phyloP scores from a whole-genome alignment of 805 yeast species.

The Candida dendrica region DNA sequence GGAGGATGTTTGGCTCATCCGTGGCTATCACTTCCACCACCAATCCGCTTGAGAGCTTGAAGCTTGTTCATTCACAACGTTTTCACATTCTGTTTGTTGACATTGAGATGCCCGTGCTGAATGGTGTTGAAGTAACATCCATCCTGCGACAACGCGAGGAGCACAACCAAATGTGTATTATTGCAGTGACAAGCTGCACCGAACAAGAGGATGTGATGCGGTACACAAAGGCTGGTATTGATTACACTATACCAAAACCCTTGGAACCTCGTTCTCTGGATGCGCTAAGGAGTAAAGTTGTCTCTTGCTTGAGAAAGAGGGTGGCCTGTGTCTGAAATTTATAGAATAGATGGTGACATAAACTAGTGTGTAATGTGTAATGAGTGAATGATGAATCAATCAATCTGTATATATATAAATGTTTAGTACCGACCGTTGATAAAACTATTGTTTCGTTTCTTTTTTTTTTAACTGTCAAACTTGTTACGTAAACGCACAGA shows the following conservation, averaged over 20 bases:
- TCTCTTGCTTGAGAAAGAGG: not conserved
- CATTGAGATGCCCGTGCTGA: slow-evolving; percentile 37
- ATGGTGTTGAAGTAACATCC: slow-evolving; percentile 32
- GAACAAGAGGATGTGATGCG: slow-evolving; percentile 22
- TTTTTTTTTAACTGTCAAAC: no score
- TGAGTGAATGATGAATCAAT: no score
- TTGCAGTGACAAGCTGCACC: slow-evolving; percentile 34
- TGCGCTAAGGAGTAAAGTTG: not conserved
- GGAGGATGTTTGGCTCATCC: not conserved
- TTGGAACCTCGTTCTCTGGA: slow-evolving; percentile 7
- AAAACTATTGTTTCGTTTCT: no score
- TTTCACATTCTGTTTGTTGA: slow-evolving; percentile 33
- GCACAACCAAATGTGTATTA: slow-evolving; percentile 22
- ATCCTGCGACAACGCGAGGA: slow-evolving; percentile 7
- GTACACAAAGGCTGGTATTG: slow-evolving; percentile 30
- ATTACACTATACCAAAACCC: slow-evolving; percentile 35
- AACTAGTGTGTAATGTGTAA: no score
- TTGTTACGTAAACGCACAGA: no score
- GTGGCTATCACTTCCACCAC: not conserved
- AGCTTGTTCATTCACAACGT: slow-evolving; percentile 1
- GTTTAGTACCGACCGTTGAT: no score
- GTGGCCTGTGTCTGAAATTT: not conserved
- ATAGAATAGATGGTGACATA: not conserved
- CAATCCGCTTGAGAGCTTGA: not conserved
- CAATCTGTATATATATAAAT: no score